Percentiles rank a stretch among this genome's conserved stretches.
phyloP scores from a whole-genome alignment of 345 rosid species.

The Noccaea caerulescens region DNA sequence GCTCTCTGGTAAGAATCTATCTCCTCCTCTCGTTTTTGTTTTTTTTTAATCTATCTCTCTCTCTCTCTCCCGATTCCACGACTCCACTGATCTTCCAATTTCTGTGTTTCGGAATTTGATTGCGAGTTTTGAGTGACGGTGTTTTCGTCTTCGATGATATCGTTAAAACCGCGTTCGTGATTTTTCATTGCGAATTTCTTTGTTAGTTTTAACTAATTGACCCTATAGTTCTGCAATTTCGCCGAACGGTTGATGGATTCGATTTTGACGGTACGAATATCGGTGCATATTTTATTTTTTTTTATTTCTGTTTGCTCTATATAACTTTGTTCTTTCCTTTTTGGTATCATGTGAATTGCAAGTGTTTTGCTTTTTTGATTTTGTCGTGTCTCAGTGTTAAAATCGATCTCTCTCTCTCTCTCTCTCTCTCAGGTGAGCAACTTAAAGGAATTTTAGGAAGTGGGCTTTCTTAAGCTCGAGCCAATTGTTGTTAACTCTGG shows the following conservation, averaged over 20 bases:
- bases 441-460: neutral
- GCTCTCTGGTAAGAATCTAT: slow-evolving; percentile 31
- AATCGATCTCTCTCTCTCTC: neutral
- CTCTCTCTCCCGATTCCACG: slow-evolving; percentile 1
- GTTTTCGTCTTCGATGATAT: neutral
- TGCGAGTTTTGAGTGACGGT: slow-evolving; percentile 5
- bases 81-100: slow-evolving; percentile 24
- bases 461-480: slow-evolving; percentile 55
- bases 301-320: neutral
- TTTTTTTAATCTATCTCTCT: neutral
- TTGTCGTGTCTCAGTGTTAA: neutral
- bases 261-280: slow-evolving; percentile 14
- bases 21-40: neutral
- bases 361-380: neutral
- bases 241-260: slow-evolving; percentile 12
- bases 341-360: slow-evolving; percentile 12
- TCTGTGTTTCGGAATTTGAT: neutral
- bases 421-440: slow-evolving; percentile 29
- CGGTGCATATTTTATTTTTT: neutral
- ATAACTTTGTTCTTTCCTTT: neutral
- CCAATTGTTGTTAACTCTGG: slow-evolving; percentile 86
- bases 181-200: slow-evolving; percentile 8
- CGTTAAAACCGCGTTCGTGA: neutral
- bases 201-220: slow-evolving; percentile 16
- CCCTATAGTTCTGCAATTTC: neutral